Percentiles rank a stretch among this genome's conserved stretches.
Evolutionary conservation across 2,329 filamentous ascomycete genomes (phyloP).

Genomic region (Truncatella angustata): DNA sequence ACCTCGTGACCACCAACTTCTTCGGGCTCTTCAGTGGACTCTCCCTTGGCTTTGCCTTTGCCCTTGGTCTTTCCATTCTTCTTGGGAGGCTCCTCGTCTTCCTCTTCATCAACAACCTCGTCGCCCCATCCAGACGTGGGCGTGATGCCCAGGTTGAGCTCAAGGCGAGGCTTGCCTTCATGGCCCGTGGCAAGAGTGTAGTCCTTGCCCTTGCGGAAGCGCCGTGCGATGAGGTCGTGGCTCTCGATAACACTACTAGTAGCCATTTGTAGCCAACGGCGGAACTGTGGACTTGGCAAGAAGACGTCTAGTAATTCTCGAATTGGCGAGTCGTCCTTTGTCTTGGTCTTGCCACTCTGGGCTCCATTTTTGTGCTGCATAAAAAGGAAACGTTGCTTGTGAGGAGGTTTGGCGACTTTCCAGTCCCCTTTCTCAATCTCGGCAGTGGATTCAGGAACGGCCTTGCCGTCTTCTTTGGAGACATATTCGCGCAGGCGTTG

Average conservation of each 20-base stretch:
- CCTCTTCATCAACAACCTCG: constrained; percentile 55
- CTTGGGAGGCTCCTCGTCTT: constrained; percentile 36
- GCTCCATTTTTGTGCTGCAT: constrained; percentile 52
- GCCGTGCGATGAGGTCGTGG: constrained; percentile 75
- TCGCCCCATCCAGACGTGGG: constrained; percentile 83
- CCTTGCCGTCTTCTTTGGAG: constrained; percentile 57
- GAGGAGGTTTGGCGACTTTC: constrained; percentile 81
- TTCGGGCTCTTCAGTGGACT: constrained; percentile 35
- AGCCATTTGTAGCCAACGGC: constrained; percentile 82
- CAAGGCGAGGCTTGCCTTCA: constrained; percentile 73
- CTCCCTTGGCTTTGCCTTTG: constrained; percentile 25
- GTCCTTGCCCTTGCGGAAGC: constrained; percentile 83
- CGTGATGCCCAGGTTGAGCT: constrained; percentile 84
- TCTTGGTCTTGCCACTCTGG: constrained; percentile 11
- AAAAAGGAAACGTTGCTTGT: constrained; percentile 94
- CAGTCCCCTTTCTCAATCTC: constrained; percentile 63
- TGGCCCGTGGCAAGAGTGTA: constrained; percentile 92
- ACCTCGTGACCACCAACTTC: constrained; percentile 79
- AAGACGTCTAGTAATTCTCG: constrained; percentile 79
- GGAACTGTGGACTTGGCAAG: constrained; percentile 81
- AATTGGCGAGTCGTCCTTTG: constrained; percentile 53
- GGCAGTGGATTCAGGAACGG: constrained; percentile 43
- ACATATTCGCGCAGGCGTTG: constrained; percentile 70
- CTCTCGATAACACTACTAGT: constrained; percentile 73
- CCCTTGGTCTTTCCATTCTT: constrained; percentile 28